Conservation (phyloP, 2,329 filamentous ascomycete species). For the Pseudofabraea citricarpa region DNA sequence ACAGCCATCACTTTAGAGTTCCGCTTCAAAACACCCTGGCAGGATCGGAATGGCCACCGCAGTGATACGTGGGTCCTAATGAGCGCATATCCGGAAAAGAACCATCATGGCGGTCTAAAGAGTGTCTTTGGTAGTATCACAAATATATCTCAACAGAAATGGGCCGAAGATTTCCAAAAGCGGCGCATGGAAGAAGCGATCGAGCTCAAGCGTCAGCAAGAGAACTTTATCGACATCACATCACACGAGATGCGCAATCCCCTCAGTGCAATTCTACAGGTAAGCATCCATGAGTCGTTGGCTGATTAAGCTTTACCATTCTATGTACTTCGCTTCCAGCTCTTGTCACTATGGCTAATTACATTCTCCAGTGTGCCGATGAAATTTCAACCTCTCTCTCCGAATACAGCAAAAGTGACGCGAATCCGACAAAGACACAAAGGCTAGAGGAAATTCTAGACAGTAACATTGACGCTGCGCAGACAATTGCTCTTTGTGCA, state of each 20-base stretch:
- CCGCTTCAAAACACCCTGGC: slow-evolving; percentile 65
- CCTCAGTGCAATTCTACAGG: slow-evolving; percentile 66
- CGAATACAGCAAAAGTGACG: slow-evolving; percentile 13
- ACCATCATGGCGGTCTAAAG: slow-evolving; percentile 59
- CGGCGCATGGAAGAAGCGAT: slow-evolving; percentile 75
- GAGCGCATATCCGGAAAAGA: slow-evolving; percentile 69
- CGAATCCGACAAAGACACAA: slow-evolving; percentile 20
- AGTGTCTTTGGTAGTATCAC: slow-evolving; percentile 78
- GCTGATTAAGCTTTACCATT: no score
- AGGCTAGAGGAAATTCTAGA: slow-evolving; percentile 46
- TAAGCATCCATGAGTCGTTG: not conserved
- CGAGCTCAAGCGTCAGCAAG: slow-evolving; percentile 69
- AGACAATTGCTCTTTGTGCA: slow-evolving; percentile 75
- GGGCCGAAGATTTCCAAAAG: slow-evolving; percentile 76
- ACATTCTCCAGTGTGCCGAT: slow-evolving; percentile 50
- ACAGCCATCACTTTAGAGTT: slow-evolving; percentile 67
- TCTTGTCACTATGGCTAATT: no score
- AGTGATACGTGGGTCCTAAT: slow-evolving; percentile 74
- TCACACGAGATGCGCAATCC: slow-evolving; percentile 75
- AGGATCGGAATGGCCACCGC: slow-evolving; percentile 51
- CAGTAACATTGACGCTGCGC: slow-evolving; percentile 66
- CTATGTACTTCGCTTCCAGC: no score
- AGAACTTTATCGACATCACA: slow-evolving; percentile 71
- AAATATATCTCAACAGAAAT: slow-evolving; percentile 82
- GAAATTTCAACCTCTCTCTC: slow-evolving; percentile 52